Evolutionary conservation across 192 early-diverging fungal species (phyloP), one percentile per base, ranked within the genome.

Genomic region (Thoreauomyces humboldtii): DNA sequence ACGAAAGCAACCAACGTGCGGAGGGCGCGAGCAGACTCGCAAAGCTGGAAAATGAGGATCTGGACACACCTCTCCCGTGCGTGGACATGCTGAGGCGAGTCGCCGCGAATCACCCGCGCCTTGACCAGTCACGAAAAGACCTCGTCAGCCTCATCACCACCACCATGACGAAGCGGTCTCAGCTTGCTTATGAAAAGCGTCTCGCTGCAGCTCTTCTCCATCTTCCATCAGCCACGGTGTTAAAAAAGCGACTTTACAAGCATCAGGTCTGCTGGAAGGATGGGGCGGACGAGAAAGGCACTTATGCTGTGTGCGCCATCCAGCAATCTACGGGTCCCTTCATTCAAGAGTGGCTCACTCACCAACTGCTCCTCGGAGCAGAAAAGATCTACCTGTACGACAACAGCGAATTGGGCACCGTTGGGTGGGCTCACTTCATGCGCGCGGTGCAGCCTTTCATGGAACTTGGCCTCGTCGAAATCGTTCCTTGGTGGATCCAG

Each of bases 261-360:
- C 7, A 9, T 7, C 47, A 50, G 22, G 25, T 24, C 47, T 50
- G 47, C 22, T 50, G 47, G 47, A 41, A 41, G 11, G 47, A 50
- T 9, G n/a, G n/a, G n/a, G 22, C 12, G 12, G 25, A 9, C 9
- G 7, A 9, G 47, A 24, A 50, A 24, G 47, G 47, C 7, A 50
- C 47, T 9, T 50, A 19, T 7, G 47, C 47, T 24, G 22, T 50
- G 7, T 56, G 53, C 33, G 22, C 25, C 14, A 22, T 56, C 5
- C 53, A 56, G 53, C 53, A 33, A 22, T 22, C 21, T 33, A 15
- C 31, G 53, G 53, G 53, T 9, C 53, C 53, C 9, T 56, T 56
- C 22, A 33, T 56, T 32, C 53, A 56, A 35, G 53, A 56, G 22
- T 56, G 53, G 53, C 6, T 56, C 27, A 9, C 31, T 56, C 53